Base-by-base conservation (phyloP, 257 asterid genomes). In the Primulina huaijiensis region DNA sequence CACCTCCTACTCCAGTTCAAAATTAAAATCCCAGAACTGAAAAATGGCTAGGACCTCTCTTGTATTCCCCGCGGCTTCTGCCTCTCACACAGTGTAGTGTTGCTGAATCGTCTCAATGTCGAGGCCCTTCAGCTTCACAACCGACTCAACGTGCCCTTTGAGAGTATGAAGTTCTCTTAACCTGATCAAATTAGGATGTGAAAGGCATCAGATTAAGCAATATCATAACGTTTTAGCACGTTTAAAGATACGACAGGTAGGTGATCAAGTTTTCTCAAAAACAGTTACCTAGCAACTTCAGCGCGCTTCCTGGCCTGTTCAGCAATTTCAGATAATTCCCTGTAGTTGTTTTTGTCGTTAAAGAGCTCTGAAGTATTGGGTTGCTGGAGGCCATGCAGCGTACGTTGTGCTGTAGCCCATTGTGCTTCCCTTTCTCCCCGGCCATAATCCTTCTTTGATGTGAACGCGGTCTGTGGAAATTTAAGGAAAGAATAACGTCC, bases 281-380 rank as follows among this genome's bases (percentile, higher is more conserved):
- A 29, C 25, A 12, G 1, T 7, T 57, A 81, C 86, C 87, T 78
- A 31, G 87, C 87, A 9, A 85, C 85, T 67, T 85, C 88, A 25
- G 88, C 90, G 0, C 90, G 88, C 16, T 72, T 79, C 82, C 67
- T 81, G 58, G 90, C 90, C 11, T 82, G 88, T 37, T 85, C 90
- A 0, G 90, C 90, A 3, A 83, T 81, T 67, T 80, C 90, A 17
- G 90, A 76, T 43, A 83, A 52, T 67, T 85, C 90, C 29, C 83
- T 77, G 62, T 82, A 82, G 83, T 73, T 78, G 71, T 52, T 77
- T 34, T 69, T 77, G 62, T 81, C 88, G 0, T 60, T 23, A 60
- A 72, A 80, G 17, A 67, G 67, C 4, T 80, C 81, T 0, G 76
- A 7, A 14, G 6, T 34, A 0, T 73, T 71, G 0, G 83, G 82